Evolutionary conservation across 139 green algal species (phyloP).

Genomic region (Chlamydomonas sphaeroides): DNA sequence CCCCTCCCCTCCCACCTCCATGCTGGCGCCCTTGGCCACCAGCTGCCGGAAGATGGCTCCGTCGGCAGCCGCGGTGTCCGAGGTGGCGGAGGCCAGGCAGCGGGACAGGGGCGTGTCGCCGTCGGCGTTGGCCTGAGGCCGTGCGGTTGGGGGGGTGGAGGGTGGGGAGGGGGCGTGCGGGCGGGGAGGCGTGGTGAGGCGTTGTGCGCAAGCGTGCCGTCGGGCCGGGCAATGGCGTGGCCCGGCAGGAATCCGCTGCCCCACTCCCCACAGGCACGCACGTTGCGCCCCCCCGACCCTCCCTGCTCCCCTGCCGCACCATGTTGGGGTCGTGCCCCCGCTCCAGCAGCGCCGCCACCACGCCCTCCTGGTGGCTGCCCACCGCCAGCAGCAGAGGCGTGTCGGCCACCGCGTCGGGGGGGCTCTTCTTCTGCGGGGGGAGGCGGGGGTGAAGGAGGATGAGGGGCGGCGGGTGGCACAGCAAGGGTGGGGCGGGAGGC

Average conservation of each 20-base stretch:
- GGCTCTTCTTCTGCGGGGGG: background rate
- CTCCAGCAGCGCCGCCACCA: slow-evolving; percentile 31
- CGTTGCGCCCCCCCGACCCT: background rate
- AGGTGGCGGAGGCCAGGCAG: slow-evolving; percentile 28
- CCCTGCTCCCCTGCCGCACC: background rate
- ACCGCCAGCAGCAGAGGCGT: slow-evolving; percentile 45
- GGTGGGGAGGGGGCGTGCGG: no score
- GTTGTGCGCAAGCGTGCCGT: no score
- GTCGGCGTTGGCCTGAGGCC: background rate
- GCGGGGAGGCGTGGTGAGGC: no score
- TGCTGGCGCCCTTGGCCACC: slow-evolving; percentile 6
- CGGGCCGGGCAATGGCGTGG: no score
- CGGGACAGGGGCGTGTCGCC: slow-evolving; percentile 4
- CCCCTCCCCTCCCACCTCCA: background rate
- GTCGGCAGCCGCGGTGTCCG: slow-evolving; percentile 23
- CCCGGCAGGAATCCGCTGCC: no score
- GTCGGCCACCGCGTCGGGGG: background rate
- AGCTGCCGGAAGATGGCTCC: slow-evolving; percentile 42
- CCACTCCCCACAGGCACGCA: background rate
- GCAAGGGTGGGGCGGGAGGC: no score
- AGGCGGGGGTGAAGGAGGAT: no score
- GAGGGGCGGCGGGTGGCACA: no score
- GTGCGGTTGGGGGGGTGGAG: no score
- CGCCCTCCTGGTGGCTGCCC: slow-evolving; percentile 12
- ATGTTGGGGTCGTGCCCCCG: slow-evolving; percentile 26